Conservation (phyloP, 257 asterid species). For the Nicotiana otophora region DNA sequence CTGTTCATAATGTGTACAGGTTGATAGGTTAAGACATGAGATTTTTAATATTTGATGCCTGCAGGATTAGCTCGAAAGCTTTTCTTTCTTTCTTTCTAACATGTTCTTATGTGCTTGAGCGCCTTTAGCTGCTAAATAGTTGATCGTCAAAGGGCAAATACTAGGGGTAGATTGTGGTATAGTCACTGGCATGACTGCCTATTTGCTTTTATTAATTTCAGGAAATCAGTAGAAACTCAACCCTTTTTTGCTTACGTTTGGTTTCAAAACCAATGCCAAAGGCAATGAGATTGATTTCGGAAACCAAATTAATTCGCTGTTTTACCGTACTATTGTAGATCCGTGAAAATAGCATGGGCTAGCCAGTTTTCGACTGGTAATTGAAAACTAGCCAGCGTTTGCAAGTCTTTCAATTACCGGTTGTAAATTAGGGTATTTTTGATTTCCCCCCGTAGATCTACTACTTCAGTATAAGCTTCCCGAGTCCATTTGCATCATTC, state of each 20-base stretch:
- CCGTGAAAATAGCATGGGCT: too few species aligned
- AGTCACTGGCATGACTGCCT: background rate
- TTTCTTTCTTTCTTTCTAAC: too few species aligned
- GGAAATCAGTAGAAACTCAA: background rate
- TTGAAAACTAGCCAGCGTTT: too few species aligned
- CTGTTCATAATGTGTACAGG: conserved; percentile 1
- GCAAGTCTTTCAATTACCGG: too few species aligned
- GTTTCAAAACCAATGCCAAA: background rate
- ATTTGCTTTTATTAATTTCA: background rate
- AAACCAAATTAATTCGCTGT: background rate
- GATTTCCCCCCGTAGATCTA: too few species aligned
- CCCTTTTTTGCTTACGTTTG: background rate
- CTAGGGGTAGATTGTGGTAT: background rate
- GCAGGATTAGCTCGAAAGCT: background rate
- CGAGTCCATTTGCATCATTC: background rate
- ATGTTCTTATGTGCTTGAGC: background rate
- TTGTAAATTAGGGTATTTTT: too few species aligned
- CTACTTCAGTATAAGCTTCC: background rate
- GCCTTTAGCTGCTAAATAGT: background rate
- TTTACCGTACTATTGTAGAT: background rate
- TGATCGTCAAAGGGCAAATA: background rate
- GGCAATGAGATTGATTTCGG: background rate
- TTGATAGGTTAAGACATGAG: background rate
- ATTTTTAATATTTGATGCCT: background rate
- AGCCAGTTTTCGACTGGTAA: too few species aligned